Conservation (phyloP, 1,284 basidiomycete species). For the Boletus albobrunnescens region DNA sequence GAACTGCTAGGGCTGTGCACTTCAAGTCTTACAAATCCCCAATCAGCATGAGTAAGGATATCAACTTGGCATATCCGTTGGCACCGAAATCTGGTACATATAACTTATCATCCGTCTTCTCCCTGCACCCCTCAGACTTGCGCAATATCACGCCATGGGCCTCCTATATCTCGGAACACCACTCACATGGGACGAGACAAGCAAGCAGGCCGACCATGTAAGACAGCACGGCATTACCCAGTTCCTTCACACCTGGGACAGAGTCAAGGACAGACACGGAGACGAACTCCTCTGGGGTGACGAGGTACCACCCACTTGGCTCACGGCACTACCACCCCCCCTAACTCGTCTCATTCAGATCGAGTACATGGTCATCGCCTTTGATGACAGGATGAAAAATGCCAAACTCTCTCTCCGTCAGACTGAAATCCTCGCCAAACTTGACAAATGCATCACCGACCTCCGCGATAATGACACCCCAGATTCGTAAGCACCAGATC, state of each 20-base stretch:
- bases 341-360: constrained; percentile 50
- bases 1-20: too few relatives aligned
- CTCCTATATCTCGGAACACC: constrained; percentile 94
- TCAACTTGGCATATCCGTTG: neutral
- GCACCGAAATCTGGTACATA: constrained; percentile 5
- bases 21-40: constrained; percentile 24
- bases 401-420: constrained; percentile 90
- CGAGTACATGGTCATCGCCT: constrained; percentile 93
- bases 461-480: constrained; percentile 62
- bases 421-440: constrained; percentile 86
- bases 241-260: constrained; percentile 91
- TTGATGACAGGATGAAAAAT: constrained; percentile 76
- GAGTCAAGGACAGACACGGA: constrained; percentile 86
- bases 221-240: constrained; percentile 92
- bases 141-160: constrained; percentile 61
- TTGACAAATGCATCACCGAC: constrained; percentile 66
- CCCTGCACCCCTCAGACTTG: neutral
- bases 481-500: constrained; percentile 45
- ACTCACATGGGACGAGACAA: constrained; percentile 88
- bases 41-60: constrained; percentile 21
- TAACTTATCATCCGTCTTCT: neutral
- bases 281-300: constrained; percentile 98
- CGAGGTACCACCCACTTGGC: constrained; percentile 59
- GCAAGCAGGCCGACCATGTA: constrained; percentile 86
- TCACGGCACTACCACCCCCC: neutral